Base-by-base conservation (phyloP, 1,284 basidiomycete genomes). In the Cryptococcus sp. region DNA sequence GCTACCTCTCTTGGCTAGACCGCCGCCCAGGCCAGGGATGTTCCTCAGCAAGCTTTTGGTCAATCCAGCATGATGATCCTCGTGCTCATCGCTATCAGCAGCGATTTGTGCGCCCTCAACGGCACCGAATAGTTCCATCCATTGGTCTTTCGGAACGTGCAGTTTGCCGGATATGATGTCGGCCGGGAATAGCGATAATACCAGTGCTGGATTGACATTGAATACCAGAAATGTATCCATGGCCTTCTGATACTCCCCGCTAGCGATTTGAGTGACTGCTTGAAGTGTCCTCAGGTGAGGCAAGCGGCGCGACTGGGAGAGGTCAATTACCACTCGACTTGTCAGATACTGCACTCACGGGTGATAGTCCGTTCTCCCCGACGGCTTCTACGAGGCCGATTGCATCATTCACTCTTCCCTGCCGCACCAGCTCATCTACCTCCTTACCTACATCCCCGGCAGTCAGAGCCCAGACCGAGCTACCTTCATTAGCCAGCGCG, bases 191-290 rank as follows among this genome's bases (percentile, higher is more conserved):
- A 98, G 81, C 0, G 93, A 89, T 15, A 99, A 84, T 0, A 99
- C 91, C 71, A 94, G 91, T 2, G 93, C 91, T 0, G 95, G 95
- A 70, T 96, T 95, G 62, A 92, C 83, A 65, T 98, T 89, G 47
- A 95, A 85, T 45, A 88, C 85, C 51, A 94, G 85, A 74, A 99
- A 95, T 0, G 86, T 84, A 70, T 95, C 88, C 56, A 98, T 87
- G 0, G 95, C 94, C 0, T 67, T 22, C 55, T 77, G 72, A 61
- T 74, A 78, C 25, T 72, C 60, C 5, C 73, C 74, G 10, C 65
- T 61, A 3, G 85, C 84, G 76, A 95, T 93, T 54, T 89, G 84
- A 0, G 88, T 81, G 0, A 96, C 86, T 0, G 91, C 93, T 61
- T 87, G 85, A 35, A 91, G 82, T 0, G 84, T 85, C 6, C 85